These are phyloP conservation scores for Coemansia sp. DNA, from an alignment of 192 early-diverging fungal species.

Conservation along the genomic window DNA sequence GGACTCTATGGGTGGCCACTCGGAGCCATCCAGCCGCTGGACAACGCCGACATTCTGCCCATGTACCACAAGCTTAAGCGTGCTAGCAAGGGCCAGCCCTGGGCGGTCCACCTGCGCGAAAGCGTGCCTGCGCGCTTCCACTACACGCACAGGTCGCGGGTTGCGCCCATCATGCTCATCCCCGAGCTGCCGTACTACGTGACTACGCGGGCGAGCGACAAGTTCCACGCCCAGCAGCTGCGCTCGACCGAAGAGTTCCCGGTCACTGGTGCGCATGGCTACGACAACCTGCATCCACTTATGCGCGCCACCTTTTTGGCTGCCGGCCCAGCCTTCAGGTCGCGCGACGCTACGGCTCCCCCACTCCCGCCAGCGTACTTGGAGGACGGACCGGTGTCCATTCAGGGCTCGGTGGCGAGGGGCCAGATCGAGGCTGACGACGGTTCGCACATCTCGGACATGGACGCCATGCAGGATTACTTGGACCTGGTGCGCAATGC, in stretches of 20 bases:
- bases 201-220: conserved; percentile 28
- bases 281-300: conserved; percentile 66
- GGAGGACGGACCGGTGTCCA: background rate
- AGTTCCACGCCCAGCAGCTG: conserved; percentile 1
- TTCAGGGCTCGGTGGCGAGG: background rate
- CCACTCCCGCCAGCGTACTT: background rate
- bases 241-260: conserved; percentile 11
- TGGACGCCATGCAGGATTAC: conserved; percentile 41
- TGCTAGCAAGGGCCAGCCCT: conserved; percentile 53
- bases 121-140: conserved; percentile 72
- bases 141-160: conserved; percentile 63
- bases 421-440: conserved; percentile 12
- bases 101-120: conserved; percentile 65
- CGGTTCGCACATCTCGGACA: conserved; percentile 33
- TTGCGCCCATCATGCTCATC: conserved; percentile 70
- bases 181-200: conserved; percentile 67
- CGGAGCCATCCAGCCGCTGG: conserved; percentile 60
- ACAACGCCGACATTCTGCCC: conserved; percentile 29
- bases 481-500: conserved; percentile 37
- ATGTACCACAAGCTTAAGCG: conserved; percentile 57
- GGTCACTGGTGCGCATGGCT: conserved; percentile 76
- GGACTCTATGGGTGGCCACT: conserved; percentile 64
- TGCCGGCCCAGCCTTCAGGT: conserved; percentile 62
- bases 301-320: conserved; percentile 90
- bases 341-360: conserved; percentile 6